Evolutionary conservation across 1,139 yeast species (phyloP), one percentile per base, ranked within the genome.

Genomic region (Saccharomyces hybrid): DNA sequence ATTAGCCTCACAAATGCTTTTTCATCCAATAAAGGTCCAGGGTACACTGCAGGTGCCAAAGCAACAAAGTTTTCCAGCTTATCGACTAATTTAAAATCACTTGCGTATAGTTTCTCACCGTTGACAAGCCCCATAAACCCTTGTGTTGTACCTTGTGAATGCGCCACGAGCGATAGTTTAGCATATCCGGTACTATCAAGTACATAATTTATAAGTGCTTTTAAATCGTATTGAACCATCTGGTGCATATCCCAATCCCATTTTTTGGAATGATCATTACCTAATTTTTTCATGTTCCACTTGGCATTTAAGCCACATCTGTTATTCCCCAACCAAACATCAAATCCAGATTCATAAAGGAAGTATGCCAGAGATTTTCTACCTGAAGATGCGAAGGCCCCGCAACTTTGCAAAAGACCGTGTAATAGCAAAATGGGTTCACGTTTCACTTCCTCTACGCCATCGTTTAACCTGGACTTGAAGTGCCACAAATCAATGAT

Each of bases 291-390:
- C 68, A 88, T 95, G 48, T 63, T 57, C 69, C 70, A 67, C 53
- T 77, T 74, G 0, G 96, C 88, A 47, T 78, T 75, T 67, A 90
- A 86, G 31, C 96, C 95, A 60, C 96, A 84, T 56, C 99, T 74
- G 67, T 91, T 91, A 66, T 91, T 90, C 0, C 97, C 98, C 53
- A 93, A 71, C 97, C 98, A 93, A 2, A 93, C 93, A 63, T 93
- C 98, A 67, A 78, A 89, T 0, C 96, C 96, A 28, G 60, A 56
- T 28, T 78, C 75, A 48, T 77, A 71, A 31, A 91, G 73, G 61
- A 75, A 78, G 60, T 82, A 83, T 0, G 95, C 95, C 51, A 93
- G 67, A 6, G 95, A 86, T 56, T 86, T 81, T 54, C 77, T 75
- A 0, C 98, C 98, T n/a, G 87, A 75, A 0, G 95, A 84, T 38